A percentile compares a stretch with the other conserved stretches of the same genome.
phyloP scores from a whole-genome alignment of 2,329 filamentous ascomycete species.

The Exophiala bonariae region DNA sequence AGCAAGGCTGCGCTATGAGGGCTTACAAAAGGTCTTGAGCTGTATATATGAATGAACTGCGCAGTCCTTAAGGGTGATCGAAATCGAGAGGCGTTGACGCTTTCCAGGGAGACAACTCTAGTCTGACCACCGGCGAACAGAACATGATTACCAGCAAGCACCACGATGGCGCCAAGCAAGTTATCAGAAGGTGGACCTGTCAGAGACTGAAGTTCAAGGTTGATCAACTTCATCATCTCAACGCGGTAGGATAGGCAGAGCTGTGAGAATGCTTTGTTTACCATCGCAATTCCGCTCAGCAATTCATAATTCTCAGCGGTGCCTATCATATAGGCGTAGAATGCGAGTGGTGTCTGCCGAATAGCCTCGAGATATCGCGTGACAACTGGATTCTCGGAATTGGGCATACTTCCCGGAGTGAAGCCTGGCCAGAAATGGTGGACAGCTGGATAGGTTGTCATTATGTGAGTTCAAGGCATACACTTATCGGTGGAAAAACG shows the following conservation, averaged over 20 bases:
- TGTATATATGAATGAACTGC: slow-evolving; percentile 2
- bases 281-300: not conserved
- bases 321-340: slow-evolving; percentile 2
- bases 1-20: slow-evolving; percentile 1
- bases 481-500: too few species aligned
- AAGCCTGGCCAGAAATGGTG: too few species aligned
- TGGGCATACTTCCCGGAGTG: not conserved
- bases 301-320: slow-evolving; percentile 3
- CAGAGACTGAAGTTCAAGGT: not conserved
- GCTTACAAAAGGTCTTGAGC: slow-evolving; percentile 1
- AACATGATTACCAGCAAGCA: slow-evolving; percentile 1
- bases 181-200: slow-evolving; percentile 1
- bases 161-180: slow-evolving; percentile 2
- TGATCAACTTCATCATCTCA: slow-evolving; percentile 6
- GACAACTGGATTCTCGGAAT: not conserved
- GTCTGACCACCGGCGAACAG: not conserved
- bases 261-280: not conserved
- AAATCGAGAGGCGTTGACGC: not conserved
- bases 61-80: not conserved
- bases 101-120: not conserved
- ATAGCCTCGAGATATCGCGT: not conserved
- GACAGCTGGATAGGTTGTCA: not conserved
- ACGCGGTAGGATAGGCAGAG: slow-evolving; percentile 3
- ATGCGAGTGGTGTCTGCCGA: not conserved
- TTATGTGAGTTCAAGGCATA: not conserved